Evolutionary conservation across 2,329 filamentous ascomycete species (phyloP).

Genomic region (Penicillium capsulatum): DNA sequence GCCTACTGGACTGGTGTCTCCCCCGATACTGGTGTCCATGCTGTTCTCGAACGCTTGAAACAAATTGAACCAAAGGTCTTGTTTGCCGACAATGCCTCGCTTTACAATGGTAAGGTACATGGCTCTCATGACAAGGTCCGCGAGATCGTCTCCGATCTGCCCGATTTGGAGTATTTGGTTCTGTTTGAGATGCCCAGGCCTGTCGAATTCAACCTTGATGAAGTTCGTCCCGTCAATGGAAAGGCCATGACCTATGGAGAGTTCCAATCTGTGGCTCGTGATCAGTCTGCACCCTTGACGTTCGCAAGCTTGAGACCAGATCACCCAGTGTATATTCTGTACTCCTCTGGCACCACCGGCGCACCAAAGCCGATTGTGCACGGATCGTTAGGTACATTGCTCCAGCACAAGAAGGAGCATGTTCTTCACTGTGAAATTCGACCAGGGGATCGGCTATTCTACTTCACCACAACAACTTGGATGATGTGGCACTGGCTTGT

Average conservation of each 20-base stretch:
- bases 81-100: constrained; percentile 80
- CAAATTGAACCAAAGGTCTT: constrained; percentile 81
- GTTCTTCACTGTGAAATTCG: constrained; percentile 78
- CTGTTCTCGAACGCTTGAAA: constrained; percentile 77
- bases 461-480: constrained; percentile 94
- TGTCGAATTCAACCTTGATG: constrained; percentile 34
- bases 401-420: constrained; percentile 98
- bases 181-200: constrained; percentile 64
- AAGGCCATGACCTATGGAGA: constrained; percentile 41
- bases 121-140: constrained; percentile 71
- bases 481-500: constrained; percentile 99
- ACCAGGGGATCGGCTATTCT: constrained; percentile 71
- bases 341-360: constrained; percentile 85
- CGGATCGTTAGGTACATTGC: constrained; percentile 78
- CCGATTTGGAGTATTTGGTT: constrained; percentile 65
- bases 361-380: constrained; percentile 92
- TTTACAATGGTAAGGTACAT: constrained; percentile 90
- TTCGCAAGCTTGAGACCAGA: constrained; percentile 80
- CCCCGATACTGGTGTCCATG: constrained; percentile 86
- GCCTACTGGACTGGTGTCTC: constrained; percentile 92
- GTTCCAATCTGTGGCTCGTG: constrained; percentile 45
- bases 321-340: constrained; percentile 89
- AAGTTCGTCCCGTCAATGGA: constrained; percentile 35
- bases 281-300: constrained; percentile 42
- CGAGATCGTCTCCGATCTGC: constrained; percentile 68